Base-by-base conservation (phyloP, 1,284 basidiomycete species). In the Cutaneotrichosporon sp. region DNA sequence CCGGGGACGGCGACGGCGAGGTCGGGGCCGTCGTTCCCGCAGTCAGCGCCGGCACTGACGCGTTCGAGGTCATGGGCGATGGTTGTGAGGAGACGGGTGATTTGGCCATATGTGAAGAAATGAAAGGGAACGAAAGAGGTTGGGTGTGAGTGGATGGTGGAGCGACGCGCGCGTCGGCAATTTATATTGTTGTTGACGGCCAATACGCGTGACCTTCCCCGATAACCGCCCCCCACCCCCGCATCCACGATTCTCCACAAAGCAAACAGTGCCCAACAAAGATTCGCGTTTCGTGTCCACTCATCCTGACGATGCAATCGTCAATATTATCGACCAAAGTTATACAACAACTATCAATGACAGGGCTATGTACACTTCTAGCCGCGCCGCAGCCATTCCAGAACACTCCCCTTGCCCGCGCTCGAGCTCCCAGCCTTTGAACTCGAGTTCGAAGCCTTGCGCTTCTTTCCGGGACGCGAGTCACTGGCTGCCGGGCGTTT, bases 341-440 rank as follows among this genome's bases (percentile, higher is more conserved):
- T 32, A 52, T 58, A 22, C 40, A 10, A 5, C 46, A 40, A 22
- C 16, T 26, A 60, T 42, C 26, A 32, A 56, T 26, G 49, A 40
- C 51, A 55, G 9, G 16, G 9, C 30, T 26, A 14, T 22, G 38
- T 51, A 34, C 61, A 61, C n/a, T 2, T 26, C 14, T 53, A 30
- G n/a, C 56, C 52, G 8, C 58, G 53, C 64, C 65, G 69, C n/a
- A 72, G 63, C 72, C 70, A 73, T 21, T 65, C 63, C n/a, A 69
- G 52, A 46, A 71, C 62, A n/a, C 63, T 65, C 34, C 64, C 61
- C 22, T 62, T 61, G 52, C 61, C 40, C n/a, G 31, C 34, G 5
- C 51, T 64, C 42, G 16, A n/a, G 51, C 32, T 38, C 36, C 34
- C 11, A 13, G 11, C 34, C 34, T 36, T 36, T 36, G 31, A 7